Conservation (phyloP, 1,139 yeast species). For the Kodamaea anthophila region DNA sequence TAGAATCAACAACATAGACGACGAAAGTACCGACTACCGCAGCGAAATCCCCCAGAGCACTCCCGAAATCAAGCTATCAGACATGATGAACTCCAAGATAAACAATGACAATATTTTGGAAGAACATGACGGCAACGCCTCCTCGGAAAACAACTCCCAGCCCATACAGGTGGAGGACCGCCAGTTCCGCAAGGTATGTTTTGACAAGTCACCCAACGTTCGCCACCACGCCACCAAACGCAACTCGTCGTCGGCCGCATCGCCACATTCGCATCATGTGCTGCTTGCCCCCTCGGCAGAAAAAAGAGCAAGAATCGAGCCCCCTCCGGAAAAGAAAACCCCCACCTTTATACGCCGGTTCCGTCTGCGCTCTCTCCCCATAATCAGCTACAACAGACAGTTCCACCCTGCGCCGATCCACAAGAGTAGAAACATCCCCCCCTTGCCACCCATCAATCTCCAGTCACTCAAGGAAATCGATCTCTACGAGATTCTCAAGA, state of each 20-base stretch:
- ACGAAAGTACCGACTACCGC: too few species aligned
- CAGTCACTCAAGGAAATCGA: conserved; percentile 84
- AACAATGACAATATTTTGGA: conserved; percentile 20
- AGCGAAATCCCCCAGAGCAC: too few species aligned
- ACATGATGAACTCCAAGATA: conserved; percentile 24
- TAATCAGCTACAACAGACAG: conserved; percentile 30
- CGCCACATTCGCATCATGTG: conserved; percentile 9
- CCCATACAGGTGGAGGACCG: conserved; percentile 3
- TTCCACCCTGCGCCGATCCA: conserved; percentile 7
- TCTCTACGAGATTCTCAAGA: conserved; percentile 79
- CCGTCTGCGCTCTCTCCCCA: conserved; percentile 40
- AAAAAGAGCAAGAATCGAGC: conserved; percentile 26
- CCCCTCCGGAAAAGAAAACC: conserved; percentile 19
- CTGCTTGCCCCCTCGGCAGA: conserved; percentile 9
- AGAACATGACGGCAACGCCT: conserved; percentile 3
- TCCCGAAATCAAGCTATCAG: too few species aligned
- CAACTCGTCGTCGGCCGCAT: conserved; percentile 12
- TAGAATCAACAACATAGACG: too few species aligned
- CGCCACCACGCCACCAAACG: conserved; percentile 14
- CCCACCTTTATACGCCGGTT: conserved; percentile 36
- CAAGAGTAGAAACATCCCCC: conserved; percentile 18
- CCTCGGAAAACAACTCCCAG: conserved; percentile 2
- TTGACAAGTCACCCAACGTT: conserved; percentile 17
- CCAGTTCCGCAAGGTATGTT: conserved; percentile 29
- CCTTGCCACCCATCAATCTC: conserved; percentile 79